A percentile compares a stretch with the other conserved stretches of the same genome.
phyloP scores from a whole-genome alignment of 2,329 filamentous ascomycete species.

The Hypoxylon sp. region DNA sequence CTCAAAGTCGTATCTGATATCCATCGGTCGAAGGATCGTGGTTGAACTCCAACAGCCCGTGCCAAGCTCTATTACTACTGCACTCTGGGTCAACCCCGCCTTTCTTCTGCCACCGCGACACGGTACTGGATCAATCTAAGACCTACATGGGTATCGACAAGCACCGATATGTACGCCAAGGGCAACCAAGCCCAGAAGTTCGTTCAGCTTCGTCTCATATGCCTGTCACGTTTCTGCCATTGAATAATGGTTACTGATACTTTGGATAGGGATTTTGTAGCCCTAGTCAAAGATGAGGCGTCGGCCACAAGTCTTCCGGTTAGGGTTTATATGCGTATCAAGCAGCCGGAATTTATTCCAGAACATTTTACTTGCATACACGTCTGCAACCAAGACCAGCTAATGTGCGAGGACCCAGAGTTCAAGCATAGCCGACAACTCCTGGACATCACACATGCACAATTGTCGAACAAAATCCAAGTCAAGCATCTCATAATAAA shows the following conservation, averaged over 20 bases:
- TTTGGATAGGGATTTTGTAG: slow-evolving; percentile 8
- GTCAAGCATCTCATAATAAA: slow-evolving; percentile 14
- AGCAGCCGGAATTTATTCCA: slow-evolving; percentile 26
- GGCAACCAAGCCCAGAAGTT: slow-evolving; percentile 15
- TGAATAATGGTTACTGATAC: slow-evolving; percentile 9
- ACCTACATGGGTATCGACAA: slow-evolving; percentile 37
- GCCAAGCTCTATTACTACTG: slow-evolving; percentile 43
- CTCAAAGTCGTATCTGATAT: slow-evolving; percentile 34
- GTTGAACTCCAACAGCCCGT: slow-evolving; percentile 39
- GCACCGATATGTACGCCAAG: slow-evolving; percentile 41
- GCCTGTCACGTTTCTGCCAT: slow-evolving; percentile 16
- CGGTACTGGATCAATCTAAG: slow-evolving; percentile 44
- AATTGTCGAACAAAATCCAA: slow-evolving; percentile 3
- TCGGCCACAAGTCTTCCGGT: slow-evolving; percentile 22
- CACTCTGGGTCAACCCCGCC: slow-evolving; percentile 39
- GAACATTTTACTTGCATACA: slow-evolving; percentile 37
- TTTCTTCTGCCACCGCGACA: slow-evolving; percentile 37
- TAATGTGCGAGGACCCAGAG: slow-evolving; percentile 11
- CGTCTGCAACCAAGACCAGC: slow-evolving; percentile 24
- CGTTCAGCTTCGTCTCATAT: slow-evolving; percentile 19
- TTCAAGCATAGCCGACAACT: slow-evolving; percentile 13
- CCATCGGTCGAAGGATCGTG: slow-evolving; percentile 42
- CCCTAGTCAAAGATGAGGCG: slow-evolving; percentile 7
- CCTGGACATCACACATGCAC: neutral
- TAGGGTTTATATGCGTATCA: slow-evolving; percentile 21